phyloP scores from a whole-genome alignment of 1,284 basidiomycete genomes.

The Phaffia rhodozyma region DNA sequence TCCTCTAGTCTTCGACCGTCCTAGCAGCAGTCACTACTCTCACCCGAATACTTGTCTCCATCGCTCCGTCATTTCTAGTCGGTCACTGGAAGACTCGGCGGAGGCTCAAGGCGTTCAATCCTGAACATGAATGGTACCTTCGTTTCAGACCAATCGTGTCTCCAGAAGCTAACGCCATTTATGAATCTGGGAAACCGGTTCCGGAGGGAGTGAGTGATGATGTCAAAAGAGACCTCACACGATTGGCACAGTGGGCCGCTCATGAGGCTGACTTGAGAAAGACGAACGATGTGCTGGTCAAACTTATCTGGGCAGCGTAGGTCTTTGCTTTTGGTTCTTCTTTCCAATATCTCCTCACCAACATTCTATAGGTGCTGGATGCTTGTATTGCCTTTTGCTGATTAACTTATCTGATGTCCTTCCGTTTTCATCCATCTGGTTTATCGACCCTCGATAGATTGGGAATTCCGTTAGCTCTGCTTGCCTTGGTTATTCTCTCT shows the following conservation, averaged over 20 bases:
- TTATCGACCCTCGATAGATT: slow-evolving; percentile 49
- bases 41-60: slow-evolving; percentile 32
- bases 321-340: neutral
- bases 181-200: slow-evolving; percentile 20
- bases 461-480: slow-evolving; percentile 53
- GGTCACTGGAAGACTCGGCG: slow-evolving; percentile 24
- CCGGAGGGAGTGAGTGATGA: slow-evolving; percentile 1
- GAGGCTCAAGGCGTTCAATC: slow-evolving; percentile 23
- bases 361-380: too few relatives aligned
- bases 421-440: slow-evolving; percentile 41
- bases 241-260: too few relatives aligned
- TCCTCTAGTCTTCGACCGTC: slow-evolving; percentile 38
- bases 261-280: too few relatives aligned
- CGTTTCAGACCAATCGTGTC: slow-evolving; percentile 33
- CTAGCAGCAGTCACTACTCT: slow-evolving; percentile 29
- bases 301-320: too few relatives aligned
- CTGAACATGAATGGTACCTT: slow-evolving; percentile 23
- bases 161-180: slow-evolving; percentile 24
- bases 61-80: slow-evolving; percentile 32
- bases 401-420: slow-evolving; percentile 35
- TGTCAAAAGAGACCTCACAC: neutral
- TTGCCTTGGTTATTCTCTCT: slow-evolving; percentile 60
- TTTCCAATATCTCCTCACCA: neutral
- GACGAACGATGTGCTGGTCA: too few relatives aligned
- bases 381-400: slow-evolving; percentile 20